Conservation (phyloP, 1,284 basidiomycete species). For the Cystobasidiaceae sp. region DNA sequence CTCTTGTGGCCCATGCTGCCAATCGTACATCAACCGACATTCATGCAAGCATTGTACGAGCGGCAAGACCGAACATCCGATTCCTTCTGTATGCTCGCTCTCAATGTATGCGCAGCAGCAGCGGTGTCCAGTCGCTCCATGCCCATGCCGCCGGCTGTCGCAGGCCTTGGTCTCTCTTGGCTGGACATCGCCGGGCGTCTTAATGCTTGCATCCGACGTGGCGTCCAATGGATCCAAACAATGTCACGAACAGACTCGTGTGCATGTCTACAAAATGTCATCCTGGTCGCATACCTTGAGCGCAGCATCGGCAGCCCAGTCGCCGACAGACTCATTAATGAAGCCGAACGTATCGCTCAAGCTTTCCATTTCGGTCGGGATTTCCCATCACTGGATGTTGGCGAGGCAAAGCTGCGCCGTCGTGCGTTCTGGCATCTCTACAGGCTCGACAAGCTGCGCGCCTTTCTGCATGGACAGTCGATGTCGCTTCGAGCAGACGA, state of each 20-base stretch:
- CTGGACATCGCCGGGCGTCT: neutral
- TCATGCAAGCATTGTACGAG: neutral
- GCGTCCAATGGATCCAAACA: neutral
- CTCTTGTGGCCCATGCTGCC: neutral
- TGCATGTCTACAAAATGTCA: conserved; percentile 3
- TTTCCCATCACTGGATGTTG: neutral
- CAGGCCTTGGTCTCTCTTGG: neutral
- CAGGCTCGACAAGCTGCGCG: neutral
- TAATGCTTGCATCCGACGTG: neutral
- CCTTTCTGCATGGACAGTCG: neutral
- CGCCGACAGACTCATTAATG: neutral
- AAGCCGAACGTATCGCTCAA: conserved; percentile 11
- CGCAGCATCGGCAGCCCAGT: neutral
- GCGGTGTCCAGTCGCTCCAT: neutral
- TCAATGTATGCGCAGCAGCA: conserved; percentile 14
- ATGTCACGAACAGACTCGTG: neutral
- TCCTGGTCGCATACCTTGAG: conserved; percentile 14
- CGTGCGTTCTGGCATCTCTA: conserved; percentile 12
- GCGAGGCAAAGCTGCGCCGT: neutral
- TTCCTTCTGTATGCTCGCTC: neutral
- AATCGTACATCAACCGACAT: conserved; percentile 7
- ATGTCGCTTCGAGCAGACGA: neutral
- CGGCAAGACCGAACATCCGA: neutral
- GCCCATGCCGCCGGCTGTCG: neutral
- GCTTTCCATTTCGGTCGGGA: conserved; percentile 1